Evolutionary conservation across 768 basidiomycete genomes (phyloP).

Genomic region (Lactarius deliciosus): DNA sequence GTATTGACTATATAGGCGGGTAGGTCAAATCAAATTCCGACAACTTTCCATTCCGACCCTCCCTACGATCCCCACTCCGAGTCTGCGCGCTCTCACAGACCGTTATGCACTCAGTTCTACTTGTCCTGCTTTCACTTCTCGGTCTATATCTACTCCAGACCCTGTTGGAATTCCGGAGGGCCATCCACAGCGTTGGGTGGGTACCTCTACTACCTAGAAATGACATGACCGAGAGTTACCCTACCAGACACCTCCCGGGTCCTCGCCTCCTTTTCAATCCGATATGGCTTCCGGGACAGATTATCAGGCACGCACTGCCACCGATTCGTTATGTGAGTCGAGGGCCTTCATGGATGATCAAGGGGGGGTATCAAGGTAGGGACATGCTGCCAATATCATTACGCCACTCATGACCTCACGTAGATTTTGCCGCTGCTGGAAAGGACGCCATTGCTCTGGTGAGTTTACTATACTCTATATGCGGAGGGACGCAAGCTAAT

Average conservation of each 20-base stretch:
- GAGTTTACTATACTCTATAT: not conserved
- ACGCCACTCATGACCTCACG: not conserved
- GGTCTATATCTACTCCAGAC: not conserved
- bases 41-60: too few species aligned
- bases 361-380: constrained; percentile 13
- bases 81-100: not conserved
- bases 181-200: not conserved
- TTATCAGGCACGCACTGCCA: not conserved
- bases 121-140: not conserved
- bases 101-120: not conserved
- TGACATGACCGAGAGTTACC: not conserved
- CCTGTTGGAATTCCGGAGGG: not conserved
- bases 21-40: too few species aligned
- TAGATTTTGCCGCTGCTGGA: constrained; percentile 21
- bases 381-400: too few species aligned
- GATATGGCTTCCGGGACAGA: not conserved
- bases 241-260: not conserved
- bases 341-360: not conserved
- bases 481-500: not conserved
- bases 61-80: not conserved
- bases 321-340: not conserved
- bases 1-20: too few species aligned
- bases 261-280: not conserved
- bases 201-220: not conserved
- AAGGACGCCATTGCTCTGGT: constrained; percentile 15